Percentiles rank a stretch among this genome's conserved stretches.
Conservation (phyloP, 129 eudicot species). For the Scalesia atractyloides region DNA sequence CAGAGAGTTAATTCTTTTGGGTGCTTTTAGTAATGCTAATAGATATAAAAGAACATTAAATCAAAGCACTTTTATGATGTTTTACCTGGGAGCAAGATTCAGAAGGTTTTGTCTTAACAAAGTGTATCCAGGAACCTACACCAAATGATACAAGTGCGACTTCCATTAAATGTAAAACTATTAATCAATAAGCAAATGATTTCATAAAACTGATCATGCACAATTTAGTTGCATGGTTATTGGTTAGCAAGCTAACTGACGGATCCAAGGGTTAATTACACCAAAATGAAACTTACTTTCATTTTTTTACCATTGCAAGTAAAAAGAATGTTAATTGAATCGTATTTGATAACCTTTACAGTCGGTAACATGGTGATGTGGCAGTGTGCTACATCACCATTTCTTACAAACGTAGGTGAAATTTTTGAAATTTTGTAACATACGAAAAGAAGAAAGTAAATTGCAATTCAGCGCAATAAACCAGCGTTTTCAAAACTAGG, state of each 20-base stretch:
- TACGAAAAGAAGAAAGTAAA: not conserved
- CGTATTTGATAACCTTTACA: not conserved
- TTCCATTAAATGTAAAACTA: not conserved
- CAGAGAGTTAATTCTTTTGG: not conserved
- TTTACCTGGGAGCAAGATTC: conserved; percentile 82
- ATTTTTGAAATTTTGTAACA: not conserved
- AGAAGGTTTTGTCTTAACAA: conserved; percentile 70
- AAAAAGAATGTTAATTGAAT: not conserved
- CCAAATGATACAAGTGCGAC: not conserved
- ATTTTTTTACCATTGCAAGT: too few relatives aligned
- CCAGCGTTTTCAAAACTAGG: too few relatives aligned
- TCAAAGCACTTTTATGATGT: not conserved
- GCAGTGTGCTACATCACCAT: not conserved
- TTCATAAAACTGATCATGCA: not conserved
- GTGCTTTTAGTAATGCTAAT: not conserved
- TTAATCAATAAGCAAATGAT: conserved; percentile 8
- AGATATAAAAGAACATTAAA: not conserved
- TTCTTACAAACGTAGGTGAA: not conserved
- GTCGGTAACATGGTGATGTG: not conserved
- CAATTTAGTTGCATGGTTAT: not conserved
- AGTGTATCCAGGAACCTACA: conserved; percentile 83
- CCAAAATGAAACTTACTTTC: not conserved
- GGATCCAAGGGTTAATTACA: not conserved
- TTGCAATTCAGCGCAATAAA: not conserved
- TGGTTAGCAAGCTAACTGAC: not conserved